Base-by-base conservation (phyloP, 2,329 filamentous ascomycete genomes). In the Exserohilum turcica region DNA sequence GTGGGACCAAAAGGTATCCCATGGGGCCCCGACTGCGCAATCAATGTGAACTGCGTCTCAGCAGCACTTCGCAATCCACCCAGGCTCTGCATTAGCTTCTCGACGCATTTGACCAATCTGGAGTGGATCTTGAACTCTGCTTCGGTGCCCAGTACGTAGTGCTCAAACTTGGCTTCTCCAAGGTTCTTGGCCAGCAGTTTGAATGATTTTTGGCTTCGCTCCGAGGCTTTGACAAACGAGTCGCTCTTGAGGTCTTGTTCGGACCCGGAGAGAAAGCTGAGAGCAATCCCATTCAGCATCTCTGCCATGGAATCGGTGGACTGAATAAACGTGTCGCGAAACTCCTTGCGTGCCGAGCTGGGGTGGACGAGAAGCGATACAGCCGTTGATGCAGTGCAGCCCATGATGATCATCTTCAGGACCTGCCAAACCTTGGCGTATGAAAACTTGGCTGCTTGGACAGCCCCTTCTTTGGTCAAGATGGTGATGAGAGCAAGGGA, bases 21-120 rank as follows among this genome's bases (percentile, higher is more conserved):
- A 18, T 61, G 53, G 52, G 62, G 42, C 56, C 67, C 61, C 6
- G 73, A 79, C 69, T 94, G 89, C 56, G 87, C 86, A 29, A 96
- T 80, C 28, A 97, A 82, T 13, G 88, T 84, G 68, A 97, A 96
- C 67, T 99, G 93, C 18, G 92, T 92, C 53, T 89, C 84, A 21
- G 94, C 90, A 29, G 94, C 92, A 78, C 92, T 96, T 60, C 92
- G 84, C 66, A 99, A 78, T 6, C 93, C 94, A 72, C 93, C 92
- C 60, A 97, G 88, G 60, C 91, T 92, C 71, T 97, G 92, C 4
- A 91, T 87, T 24, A 97, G 81, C 40, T 85, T 86, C 71, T 96
- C 91, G 66, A 97, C 84, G 61, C 90, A 93, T 67, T 91, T 88
- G 38, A 93, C 89, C 3, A 97, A 82, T 19, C 84, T 86, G 60